Conservation (phyloP, 2,329 filamentous ascomycete species). For the Aspergillus felis region DNA sequence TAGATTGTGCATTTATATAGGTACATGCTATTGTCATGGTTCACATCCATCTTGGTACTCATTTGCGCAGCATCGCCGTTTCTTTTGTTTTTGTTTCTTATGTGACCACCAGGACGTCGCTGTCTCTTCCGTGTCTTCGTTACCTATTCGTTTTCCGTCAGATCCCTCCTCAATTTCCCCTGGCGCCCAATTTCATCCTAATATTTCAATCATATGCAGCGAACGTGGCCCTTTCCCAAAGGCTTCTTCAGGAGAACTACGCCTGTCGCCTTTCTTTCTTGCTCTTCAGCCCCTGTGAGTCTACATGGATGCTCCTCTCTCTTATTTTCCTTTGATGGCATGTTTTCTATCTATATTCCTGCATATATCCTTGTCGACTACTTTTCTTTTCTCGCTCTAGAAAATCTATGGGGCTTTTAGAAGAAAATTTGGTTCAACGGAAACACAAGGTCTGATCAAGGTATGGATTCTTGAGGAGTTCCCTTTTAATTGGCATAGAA, state of each 20-base stretch:
- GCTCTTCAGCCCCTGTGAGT: not conserved
- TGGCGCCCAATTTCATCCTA: not conserved
- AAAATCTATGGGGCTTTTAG: not conserved
- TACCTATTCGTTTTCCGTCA: not conserved
- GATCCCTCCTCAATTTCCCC: not conserved
- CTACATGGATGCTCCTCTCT: not conserved
- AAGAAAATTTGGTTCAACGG: too few relatives aligned
- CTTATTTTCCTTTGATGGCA: not conserved
- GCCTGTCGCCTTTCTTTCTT: constrained; percentile 1
- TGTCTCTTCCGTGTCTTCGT: not conserved
- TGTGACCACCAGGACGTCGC: not conserved
- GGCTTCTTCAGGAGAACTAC: not conserved
- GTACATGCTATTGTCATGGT: constrained; percentile 18
- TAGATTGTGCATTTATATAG: constrained; percentile 23
- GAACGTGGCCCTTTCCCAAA: not conserved
- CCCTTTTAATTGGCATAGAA: too few relatives aligned
- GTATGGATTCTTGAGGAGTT: too few relatives aligned
- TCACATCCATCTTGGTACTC: constrained; percentile 7
- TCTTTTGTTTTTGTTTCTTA: constrained; percentile 4
- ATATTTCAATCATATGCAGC: not conserved
- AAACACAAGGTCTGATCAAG: too few relatives aligned
- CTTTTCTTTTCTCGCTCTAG: not conserved
- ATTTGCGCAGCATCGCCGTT: constrained; percentile 1
- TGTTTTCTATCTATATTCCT: constrained; percentile 1
- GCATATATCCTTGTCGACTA: not conserved